A percentile compares a stretch with the other conserved stretches of the same genome.
phyloP scores from a whole-genome alignment of 345 rosid genomes.

The Pugionium dolabratum region DNA sequence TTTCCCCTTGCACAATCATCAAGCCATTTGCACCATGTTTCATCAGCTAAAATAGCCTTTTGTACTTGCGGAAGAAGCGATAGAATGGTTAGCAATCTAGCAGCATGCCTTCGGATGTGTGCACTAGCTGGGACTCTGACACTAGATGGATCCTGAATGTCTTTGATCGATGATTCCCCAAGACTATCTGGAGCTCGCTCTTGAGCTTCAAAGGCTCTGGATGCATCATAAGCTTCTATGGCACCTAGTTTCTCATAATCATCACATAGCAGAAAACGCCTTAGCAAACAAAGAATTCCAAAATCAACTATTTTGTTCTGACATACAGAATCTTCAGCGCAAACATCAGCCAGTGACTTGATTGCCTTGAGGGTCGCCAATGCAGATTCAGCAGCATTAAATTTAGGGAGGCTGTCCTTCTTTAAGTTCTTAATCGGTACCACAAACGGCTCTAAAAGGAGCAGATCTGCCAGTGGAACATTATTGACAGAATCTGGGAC shows the following conservation, averaged over 20 bases:
- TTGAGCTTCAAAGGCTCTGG: constrained; percentile 62
- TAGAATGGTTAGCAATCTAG: constrained; percentile 78
- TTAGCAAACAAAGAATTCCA: constrained; percentile 81
- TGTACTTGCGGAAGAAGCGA: constrained; percentile 77
- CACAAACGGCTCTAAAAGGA: constrained; percentile 80
- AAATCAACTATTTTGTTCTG: constrained; percentile 64
- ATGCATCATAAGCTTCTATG: constrained; percentile 89
- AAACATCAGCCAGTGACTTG: constrained; percentile 81
- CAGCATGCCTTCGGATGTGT: constrained; percentile 92
- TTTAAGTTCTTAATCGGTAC: constrained; percentile 64
- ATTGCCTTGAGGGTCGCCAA: constrained; percentile 82
- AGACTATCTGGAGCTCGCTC: constrained; percentile 48
- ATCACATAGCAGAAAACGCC: constrained; percentile 77
- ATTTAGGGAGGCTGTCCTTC: constrained; percentile 64
- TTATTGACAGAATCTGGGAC: constrained; percentile 52
- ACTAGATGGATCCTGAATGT: constrained; percentile 53
- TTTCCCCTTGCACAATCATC: constrained; percentile 87
- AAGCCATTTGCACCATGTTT: constrained; percentile 85
- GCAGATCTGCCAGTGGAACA: constrained; percentile 77
- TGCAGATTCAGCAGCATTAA: constrained; percentile 86
- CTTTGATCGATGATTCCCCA: constrained; percentile 49
- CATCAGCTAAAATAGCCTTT: constrained; percentile 67
- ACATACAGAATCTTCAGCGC: constrained; percentile 64
- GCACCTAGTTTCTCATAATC: constrained; percentile 95
- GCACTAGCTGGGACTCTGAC: constrained; percentile 87